A percentile compares a stretch with the other conserved stretches of the same genome.
Conservation (phyloP, 2,329 filamentous ascomycete species). For the Dactylellina cionopaga region DNA sequence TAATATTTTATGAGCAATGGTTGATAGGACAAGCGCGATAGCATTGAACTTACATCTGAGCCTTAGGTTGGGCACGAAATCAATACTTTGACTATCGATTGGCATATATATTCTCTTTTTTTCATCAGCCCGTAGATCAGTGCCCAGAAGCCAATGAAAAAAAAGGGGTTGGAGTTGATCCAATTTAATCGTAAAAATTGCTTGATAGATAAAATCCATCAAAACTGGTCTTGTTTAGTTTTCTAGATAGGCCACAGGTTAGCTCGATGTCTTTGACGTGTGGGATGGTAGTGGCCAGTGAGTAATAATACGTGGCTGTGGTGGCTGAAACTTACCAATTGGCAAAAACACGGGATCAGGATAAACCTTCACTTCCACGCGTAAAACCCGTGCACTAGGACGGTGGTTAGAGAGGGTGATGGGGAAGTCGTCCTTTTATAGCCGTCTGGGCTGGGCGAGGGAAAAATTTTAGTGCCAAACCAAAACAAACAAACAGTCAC, state of each 20-base stretch:
- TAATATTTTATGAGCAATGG: too few species aligned
- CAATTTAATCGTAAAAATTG: constrained; percentile 3
- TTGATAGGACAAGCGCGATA: too few species aligned
- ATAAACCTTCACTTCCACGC: constrained; percentile 16
- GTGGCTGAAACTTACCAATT: background rate
- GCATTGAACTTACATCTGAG: too few species aligned
- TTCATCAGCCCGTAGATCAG: constrained; percentile 1
- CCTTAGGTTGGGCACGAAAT: too few species aligned
- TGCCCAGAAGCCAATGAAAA: constrained; percentile 10
- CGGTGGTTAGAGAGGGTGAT: background rate
- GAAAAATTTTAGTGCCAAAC: background rate
- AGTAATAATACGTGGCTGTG: background rate
- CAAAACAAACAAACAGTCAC: too few species aligned
- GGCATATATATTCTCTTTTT: too few species aligned
- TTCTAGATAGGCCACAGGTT: background rate
- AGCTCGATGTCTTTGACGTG: too few species aligned
- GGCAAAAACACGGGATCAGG: constrained; percentile 15
- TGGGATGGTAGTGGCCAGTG: background rate
- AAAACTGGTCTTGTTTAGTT: constrained; percentile 6
- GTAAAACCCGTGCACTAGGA: constrained; percentile 18
- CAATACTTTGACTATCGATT: too few species aligned
- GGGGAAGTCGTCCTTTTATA: background rate
- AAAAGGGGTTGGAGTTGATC: background rate
- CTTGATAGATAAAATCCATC: background rate
- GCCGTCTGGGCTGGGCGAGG: background rate